Base-by-base conservation (phyloP, 139 green algal genomes). In the Pleodorina starrii region DNA sequence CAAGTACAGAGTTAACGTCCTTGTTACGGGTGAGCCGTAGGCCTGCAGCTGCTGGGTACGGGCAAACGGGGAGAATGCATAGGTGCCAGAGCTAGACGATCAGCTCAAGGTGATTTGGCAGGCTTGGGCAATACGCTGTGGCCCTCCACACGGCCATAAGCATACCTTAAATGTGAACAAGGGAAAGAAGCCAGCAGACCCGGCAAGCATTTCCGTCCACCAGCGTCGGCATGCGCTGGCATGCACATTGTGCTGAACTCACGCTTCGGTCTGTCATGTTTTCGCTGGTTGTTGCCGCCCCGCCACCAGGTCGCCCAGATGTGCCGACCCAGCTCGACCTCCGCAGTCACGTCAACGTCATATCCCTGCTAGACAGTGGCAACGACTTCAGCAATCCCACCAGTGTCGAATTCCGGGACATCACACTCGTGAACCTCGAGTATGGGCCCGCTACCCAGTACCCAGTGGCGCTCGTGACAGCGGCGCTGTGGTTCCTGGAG, bases 301-400 rank as follows among this genome's bases (percentile, higher is more conserved):
- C n/a, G n/a, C n/a, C n/a, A n/a, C 3, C 54, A 66, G 54, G 54
- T 66, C 54, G 54, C 1, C 48, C 46, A 6, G 46, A 32, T 48
- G 29, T 46, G 50, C n/a, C 76, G n/a, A 84, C 76, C n/a, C 76
- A 84, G 48, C 5, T 84, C 76, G 76, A 84, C 32, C 48, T 84
- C 11, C 44, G 48, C 32, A 23, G 11, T 5, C 10, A 48, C 1
- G 32, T 11, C 11, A 38, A 48, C 32, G 46, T 82, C 35, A 42
- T 42, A 2, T 21, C n/a, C 27, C 1, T 82, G 27, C n/a, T n/a
- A n/a, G n/a, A n/a, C n/a, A n/a, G n/a, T n/a, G n/a, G n/a, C n/a
- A 14, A 32, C 40, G 29, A n/a, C 48, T 12, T 21, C 48, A 29
- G 7, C 46, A 42, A 69, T 35, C 6, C 23, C 35, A 68, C 46